Evolutionary conservation across 1,284 basidiomycete genomes (phyloP).

Genomic region (Austroboletus novae-zelandiae): DNA sequence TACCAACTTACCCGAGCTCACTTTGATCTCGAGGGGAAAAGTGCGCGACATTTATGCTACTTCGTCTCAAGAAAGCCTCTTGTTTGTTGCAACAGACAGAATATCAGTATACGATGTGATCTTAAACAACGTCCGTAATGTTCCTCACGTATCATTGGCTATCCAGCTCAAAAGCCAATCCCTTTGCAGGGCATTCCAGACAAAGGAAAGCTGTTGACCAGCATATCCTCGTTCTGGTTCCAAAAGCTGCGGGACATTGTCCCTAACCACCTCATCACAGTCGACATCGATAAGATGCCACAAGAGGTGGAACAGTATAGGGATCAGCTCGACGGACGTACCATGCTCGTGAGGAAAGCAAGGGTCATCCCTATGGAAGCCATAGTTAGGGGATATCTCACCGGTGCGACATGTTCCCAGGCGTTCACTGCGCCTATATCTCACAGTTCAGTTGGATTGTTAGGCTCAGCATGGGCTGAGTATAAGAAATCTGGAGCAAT

Average conservation of each 20-base stretch:
- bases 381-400: constrained; percentile 95
- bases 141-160: neutral
- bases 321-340: constrained; percentile 76
- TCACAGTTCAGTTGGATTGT: constrained; percentile 5
- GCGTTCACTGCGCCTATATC: constrained; percentile 3
- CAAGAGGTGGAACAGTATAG: constrained; percentile 66
- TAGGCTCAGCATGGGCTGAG: constrained; percentile 94
- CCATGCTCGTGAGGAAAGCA: constrained; percentile 92
- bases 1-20: constrained; percentile 55
- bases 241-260: constrained; percentile 74
- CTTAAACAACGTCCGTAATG: constrained; percentile 75
- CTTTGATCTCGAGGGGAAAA: constrained; percentile 83
- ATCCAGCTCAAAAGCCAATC: neutral
- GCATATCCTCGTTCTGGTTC: constrained; percentile 96
- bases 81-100: constrained; percentile 95
- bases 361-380: constrained; percentile 94
- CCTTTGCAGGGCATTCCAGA: constrained; percentile 81
- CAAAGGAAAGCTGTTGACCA: constrained; percentile 89
- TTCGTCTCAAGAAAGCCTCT: constrained; percentile 65
- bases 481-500: constrained; percentile 89
- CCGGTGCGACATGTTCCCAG: constrained; percentile 55
- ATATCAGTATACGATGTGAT: constrained; percentile 98
- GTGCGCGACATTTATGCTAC: constrained; percentile 89
- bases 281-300: constrained; percentile 72
- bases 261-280: constrained; percentile 85